A percentile compares a stretch with the other conserved stretches of the same genome.
phyloP scores from a whole-genome alignment of 805 yeast species.

The Ogataea saltuana region DNA sequence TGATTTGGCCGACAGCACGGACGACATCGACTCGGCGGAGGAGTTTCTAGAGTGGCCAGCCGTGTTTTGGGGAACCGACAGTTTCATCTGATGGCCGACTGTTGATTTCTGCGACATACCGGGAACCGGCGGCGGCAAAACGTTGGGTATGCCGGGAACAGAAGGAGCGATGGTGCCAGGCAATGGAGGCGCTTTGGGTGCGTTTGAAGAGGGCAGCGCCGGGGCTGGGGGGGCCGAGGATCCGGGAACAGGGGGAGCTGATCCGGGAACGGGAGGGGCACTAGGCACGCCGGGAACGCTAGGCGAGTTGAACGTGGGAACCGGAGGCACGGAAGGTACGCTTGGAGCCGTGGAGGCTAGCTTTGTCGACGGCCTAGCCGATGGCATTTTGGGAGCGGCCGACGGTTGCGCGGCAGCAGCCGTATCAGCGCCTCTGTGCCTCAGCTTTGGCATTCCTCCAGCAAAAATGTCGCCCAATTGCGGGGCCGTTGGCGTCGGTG shows the following conservation, averaged over 20 bases:
- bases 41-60: conserved; percentile 15
- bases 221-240: not conserved
- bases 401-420: conserved; percentile 24
- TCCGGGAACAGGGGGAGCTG: conserved; percentile 27
- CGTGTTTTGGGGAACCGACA: conserved; percentile 5
- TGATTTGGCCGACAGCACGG: conserved; percentile 17
- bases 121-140: conserved; percentile 13
- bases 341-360: conserved; percentile 18
- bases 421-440: conserved; percentile 39
- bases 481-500: conserved; percentile 41
- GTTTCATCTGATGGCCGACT: conserved; percentile 2
- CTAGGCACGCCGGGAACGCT: not conserved
- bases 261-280: conserved; percentile 18
- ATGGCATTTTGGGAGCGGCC: conserved; percentile 15
- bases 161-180: conserved; percentile 24
- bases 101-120: not conserved
- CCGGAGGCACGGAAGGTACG: conserved; percentile 8
- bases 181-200: conserved; percentile 25
- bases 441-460: conserved; percentile 76
- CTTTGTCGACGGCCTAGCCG: conserved; percentile 15
- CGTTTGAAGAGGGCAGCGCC: no score
- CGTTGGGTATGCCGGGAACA: conserved; percentile 8
- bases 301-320: not conserved
- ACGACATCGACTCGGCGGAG: conserved; percentile 13
- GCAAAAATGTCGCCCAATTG: conserved; percentile 71